Percentiles rank a stretch among this genome's conserved stretches.
These are phyloP conservation scores for Eimeria necatrix DNA, from an alignment of 169 alveolate genomes.

Conservation along the genomic window DNA sequence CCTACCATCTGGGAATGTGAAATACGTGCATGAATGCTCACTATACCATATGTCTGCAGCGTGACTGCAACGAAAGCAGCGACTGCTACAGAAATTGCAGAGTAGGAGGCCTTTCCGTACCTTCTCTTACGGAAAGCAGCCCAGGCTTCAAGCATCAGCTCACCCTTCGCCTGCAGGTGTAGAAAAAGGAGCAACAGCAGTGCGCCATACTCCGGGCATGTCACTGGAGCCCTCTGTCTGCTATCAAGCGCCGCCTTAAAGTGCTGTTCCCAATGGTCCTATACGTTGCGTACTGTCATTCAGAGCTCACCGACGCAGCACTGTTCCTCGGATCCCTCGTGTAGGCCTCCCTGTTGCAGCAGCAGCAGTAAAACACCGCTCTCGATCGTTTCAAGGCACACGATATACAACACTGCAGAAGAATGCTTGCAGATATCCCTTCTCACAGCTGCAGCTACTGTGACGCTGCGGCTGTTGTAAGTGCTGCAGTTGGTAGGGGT, in stretches of 20 bases:
- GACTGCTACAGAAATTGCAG: not conserved
- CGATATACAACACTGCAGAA: not conserved
- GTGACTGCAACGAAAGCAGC: constrained; percentile 20
- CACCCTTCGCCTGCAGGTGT: constrained; percentile 53
- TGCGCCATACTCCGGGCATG: not conserved
- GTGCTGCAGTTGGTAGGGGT: not conserved
- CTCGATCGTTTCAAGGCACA: not conserved
- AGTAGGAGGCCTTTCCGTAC: not conserved
- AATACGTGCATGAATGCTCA: no score
- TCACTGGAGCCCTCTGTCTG: no score
- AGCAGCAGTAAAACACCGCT: constrained; percentile 11
- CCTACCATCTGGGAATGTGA: no score
- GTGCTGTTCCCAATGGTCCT: no score
- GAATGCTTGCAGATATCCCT: not conserved
- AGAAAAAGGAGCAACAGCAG: constrained; percentile 47
- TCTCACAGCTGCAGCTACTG: not conserved
- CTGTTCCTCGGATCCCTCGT: not conserved
- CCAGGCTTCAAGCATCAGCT: constrained; percentile 57
- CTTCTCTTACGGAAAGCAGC: constrained; percentile 58
- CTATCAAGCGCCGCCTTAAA: no score
- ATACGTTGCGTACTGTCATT: not conserved
- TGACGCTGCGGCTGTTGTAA: not conserved
- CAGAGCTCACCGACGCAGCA: constrained; percentile 12
- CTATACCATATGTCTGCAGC: no score
- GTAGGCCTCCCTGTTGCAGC: constrained; percentile 66